Conservation (phyloP, 306 rosid species). For the Purshia tridentata region DNA sequence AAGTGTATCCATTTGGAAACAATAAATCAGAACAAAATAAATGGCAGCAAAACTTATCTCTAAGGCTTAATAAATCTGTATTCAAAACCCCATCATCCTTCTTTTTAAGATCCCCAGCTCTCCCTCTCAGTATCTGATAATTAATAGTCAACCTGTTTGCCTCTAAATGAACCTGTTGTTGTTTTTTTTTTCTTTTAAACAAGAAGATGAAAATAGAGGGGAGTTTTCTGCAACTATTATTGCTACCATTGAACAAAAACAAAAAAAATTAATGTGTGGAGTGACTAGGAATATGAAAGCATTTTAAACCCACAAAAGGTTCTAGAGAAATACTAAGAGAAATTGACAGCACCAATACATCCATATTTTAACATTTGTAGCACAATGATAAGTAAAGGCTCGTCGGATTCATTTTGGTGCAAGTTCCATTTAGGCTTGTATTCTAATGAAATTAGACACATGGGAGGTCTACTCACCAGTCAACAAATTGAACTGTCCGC, state of each 20-base stretch:
- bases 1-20: background rate
- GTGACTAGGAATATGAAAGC: background rate
- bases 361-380: background rate
- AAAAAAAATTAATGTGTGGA: too few species aligned
- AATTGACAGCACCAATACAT: background rate
- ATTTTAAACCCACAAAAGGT: background rate
- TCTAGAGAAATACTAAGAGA: background rate
- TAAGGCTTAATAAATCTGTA: too few species aligned
- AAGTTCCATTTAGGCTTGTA: background rate
- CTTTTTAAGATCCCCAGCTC: too few species aligned
- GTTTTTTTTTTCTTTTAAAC: too few species aligned
- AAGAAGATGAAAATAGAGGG: too few species aligned
- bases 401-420: background rate
- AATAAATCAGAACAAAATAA: background rate
- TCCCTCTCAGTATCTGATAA: too few species aligned
- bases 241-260: too few species aligned
- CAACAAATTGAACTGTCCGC: slow-evolving; percentile 71
- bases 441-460: background rate
- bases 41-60: background rate
- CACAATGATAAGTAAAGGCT: background rate
- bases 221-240: too few species aligned
- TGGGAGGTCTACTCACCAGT: slow-evolving; percentile 44
- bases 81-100: too few species aligned
- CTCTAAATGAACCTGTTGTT: too few species aligned
- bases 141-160: too few species aligned